Evolutionary conservation across 1,284 basidiomycete genomes (phyloP), one percentile per base, ranked within the genome.

Genomic region (Pascua sp.): DNA sequence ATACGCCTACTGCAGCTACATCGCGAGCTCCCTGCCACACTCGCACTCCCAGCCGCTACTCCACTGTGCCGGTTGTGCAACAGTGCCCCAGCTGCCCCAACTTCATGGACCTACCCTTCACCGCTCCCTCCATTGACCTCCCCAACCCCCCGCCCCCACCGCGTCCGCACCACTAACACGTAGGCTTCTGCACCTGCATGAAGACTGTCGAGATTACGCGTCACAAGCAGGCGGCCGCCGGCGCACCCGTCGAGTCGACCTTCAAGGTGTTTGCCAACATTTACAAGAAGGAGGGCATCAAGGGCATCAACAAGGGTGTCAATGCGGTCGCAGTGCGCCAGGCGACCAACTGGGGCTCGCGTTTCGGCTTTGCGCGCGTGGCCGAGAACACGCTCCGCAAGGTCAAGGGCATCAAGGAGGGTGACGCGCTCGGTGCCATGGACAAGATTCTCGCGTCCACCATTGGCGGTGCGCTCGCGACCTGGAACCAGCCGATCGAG

Each of bases 401-500:
- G 59, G 73, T 87, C 55, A 84, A 85, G 57, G 69, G 71, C 11
- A 62, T 81, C 56, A 67, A 70, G 47, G 89, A 93, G 63, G 81
- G 81, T 43, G 89, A 95, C 13, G 86, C 83, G 69, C 81, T 95
- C 48, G 81, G 84, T 59, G 84, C 91, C 11, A 40, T 84, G 15
- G 95, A 99, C 76, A 94, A 94, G 78, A 92, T 98, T 68, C 61
- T 89, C 39, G 85, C 93, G 17, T 92, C 91, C n/a, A 86, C 89
- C 0, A 84, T 98, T 63, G 95, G 81, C 72, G 96, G 96, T 78
- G 94, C 96, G 47, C 81, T 98, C 54, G 95, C 90, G 13, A 97
- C 93, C 48, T 99, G 96, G 96, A 99, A 99, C 78, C 96, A 99
- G 78, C 96, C 96, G 46, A 98, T 98, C 67, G 96, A 99, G 80